Percentiles rank a stretch among this genome's conserved stretches.
These are phyloP conservation scores for Geotrichum restrictum DNA, from an alignment of 1,139 yeast species.

Conservation along the genomic window DNA sequence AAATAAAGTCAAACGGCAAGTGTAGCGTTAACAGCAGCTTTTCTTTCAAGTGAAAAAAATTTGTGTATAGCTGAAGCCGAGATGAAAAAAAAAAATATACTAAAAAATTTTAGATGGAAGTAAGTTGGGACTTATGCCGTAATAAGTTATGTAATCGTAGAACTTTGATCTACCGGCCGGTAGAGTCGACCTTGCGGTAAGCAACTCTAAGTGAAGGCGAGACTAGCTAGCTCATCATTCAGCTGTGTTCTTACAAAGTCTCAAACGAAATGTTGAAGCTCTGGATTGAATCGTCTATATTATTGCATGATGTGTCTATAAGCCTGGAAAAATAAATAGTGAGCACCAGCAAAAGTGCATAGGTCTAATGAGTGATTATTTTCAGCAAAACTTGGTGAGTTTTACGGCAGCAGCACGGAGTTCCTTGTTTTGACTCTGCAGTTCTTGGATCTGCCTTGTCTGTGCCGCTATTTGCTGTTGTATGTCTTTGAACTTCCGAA, in stretches of 20 bases:
- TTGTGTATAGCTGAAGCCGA: not conserved
- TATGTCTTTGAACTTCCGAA: slow-evolving; percentile 6
- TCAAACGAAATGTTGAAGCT: too few relatives aligned
- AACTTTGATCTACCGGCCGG: not conserved
- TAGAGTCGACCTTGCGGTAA: too few relatives aligned
- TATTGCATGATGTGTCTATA: not conserved
- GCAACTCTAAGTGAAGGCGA: too few relatives aligned
- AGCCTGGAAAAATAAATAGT: too few relatives aligned
- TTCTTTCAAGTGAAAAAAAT: slow-evolving; percentile 5
- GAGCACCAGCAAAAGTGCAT: too few relatives aligned
- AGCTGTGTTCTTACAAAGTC: too few relatives aligned
- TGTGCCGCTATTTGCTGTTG: slow-evolving; percentile 6
- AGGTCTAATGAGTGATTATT: not conserved
- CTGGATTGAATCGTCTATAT: too few relatives aligned
- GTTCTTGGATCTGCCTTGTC: slow-evolving; percentile 6
- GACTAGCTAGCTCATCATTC: too few relatives aligned
- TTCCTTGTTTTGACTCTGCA: slow-evolving; percentile 3
- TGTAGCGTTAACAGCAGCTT: not conserved
- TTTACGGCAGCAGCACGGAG: not conserved
- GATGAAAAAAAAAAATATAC: not conserved
- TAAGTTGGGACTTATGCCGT: slow-evolving; percentile 5
- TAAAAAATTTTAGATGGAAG: slow-evolving; percentile 2
- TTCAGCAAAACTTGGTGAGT: not conserved
- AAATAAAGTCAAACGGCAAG: not conserved
- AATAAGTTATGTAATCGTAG: not conserved